These are phyloP conservation scores for Penicillium sp. DNA, from an alignment of 2,329 filamentous ascomycete genomes.

Conservation along the genomic window DNA sequence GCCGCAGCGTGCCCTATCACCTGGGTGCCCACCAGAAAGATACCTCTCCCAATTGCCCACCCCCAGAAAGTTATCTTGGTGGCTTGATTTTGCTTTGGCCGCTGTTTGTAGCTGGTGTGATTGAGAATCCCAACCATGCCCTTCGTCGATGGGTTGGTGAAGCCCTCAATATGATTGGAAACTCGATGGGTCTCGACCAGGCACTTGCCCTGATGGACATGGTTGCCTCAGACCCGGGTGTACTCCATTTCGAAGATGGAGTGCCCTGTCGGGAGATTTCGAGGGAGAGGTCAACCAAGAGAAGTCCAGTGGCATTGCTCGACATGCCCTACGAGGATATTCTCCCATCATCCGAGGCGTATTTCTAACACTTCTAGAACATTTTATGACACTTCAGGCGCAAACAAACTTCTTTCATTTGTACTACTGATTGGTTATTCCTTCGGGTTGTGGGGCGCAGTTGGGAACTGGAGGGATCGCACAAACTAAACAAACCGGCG, in stretches of 20 bases:
- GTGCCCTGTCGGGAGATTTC: slow-evolving; percentile 11
- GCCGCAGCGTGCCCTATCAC: slow-evolving; percentile 41
- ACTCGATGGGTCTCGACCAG: slow-evolving; percentile 43
- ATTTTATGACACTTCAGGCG: background rate
- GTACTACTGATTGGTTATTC: background rate
- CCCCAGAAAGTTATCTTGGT: slow-evolving; percentile 35
- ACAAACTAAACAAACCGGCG: background rate
- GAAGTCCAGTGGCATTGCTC: background rate
- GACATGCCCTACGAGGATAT: slow-evolving; percentile 5
- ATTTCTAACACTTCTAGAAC: background rate
- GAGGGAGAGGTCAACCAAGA: background rate
- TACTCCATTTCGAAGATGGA: slow-evolving; percentile 28
- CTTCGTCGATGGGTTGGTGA: slow-evolving; percentile 38
- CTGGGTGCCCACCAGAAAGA: slow-evolving; percentile 31
- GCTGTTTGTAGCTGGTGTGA: slow-evolving; percentile 40
- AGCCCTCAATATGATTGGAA: slow-evolving; percentile 38
- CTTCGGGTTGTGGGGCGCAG: slow-evolving; percentile 1
- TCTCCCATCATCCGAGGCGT: background rate
- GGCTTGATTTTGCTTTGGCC: slow-evolving; percentile 44
- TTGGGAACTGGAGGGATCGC: background rate
- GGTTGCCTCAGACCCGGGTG: slow-evolving; percentile 31
- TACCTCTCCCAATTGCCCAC: slow-evolving; percentile 16
- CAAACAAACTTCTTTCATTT: background rate
- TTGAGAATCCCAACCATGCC: slow-evolving; percentile 31
- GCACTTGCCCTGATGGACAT: slow-evolving; percentile 41